Conservation (phyloP, 139 green algal genomes). For the Ettlia oleoabundans region DNA sequence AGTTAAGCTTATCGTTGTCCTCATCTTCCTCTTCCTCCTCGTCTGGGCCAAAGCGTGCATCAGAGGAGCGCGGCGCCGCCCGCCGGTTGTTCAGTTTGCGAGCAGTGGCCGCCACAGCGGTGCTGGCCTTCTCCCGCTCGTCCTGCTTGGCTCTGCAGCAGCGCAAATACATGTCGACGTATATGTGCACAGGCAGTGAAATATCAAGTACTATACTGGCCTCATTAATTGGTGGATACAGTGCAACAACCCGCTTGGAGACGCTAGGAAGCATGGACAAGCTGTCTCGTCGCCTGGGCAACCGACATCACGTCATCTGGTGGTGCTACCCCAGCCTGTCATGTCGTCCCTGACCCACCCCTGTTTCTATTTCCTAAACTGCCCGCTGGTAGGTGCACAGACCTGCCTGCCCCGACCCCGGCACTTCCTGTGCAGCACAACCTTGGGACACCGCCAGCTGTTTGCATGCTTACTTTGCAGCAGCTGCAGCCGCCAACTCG, state of each 20-base stretch:
- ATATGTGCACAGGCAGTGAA: neutral
- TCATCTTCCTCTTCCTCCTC: constrained; percentile 5
- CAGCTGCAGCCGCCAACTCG: neutral
- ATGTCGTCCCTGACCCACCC: too few species aligned
- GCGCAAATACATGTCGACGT: neutral
- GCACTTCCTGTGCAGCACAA: too few species aligned
- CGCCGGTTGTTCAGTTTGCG: constrained; percentile 4
- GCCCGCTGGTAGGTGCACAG: too few species aligned
- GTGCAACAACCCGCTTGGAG: too few species aligned
- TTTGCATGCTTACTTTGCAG: constrained; percentile 2
- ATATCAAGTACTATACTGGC: too few species aligned
- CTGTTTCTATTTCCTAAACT: too few species aligned
- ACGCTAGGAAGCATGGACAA: neutral
- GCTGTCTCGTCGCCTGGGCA: too few species aligned
- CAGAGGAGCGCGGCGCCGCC: neutral
- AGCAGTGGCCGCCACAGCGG: neutral
- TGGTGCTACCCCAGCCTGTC: too few species aligned
- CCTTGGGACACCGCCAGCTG: too few species aligned
- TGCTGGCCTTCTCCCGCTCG: constrained; percentile 17
- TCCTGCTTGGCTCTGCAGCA: neutral
- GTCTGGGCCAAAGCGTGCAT: neutral
- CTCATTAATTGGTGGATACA: too few species aligned
- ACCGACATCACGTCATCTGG: too few species aligned
- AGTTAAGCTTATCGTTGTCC: constrained; percentile 25
- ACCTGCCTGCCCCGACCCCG: too few species aligned